Evolutionary conservation across 2,329 filamentous ascomycete species (phyloP), one percentile per base, ranked within the genome.

Genomic region (Trichophyton rubrum): DNA sequence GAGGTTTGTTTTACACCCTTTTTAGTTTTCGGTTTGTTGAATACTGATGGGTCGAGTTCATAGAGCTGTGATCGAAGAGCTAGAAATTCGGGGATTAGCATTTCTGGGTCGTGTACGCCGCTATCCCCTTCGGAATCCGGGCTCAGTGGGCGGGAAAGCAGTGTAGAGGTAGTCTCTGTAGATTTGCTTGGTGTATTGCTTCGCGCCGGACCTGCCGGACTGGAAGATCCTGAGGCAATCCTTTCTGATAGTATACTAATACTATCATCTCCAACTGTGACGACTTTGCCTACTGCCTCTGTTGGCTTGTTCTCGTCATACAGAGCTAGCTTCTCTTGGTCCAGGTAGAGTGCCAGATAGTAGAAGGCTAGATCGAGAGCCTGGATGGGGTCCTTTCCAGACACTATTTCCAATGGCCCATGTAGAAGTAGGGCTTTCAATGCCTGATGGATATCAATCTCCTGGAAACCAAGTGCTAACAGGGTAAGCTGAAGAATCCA

Each of bases 361-460:
- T 96, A 89, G 20, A 99, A 72, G 27, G 88, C 85, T 73, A 96
- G 91, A 63, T 95, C 87, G 40, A 97, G 76, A 8, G 91, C 90
- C 88, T 90, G 95, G 13, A 90, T 81, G 49, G 80, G 80, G 64
- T 90, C 87, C 66, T 84, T 86, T 62, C 76, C 75, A 9, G 62
- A 68, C 22, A 77, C 68, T 2, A 79, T 75, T 60, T 86, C 80
- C 63, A 84, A 85, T 33, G 85, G 80, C 30, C 84, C 84, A 65
- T 87, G 85, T 47, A 85, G 80, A 60, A 91, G 73, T 51, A 90
- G 79, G 68, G 87, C 78, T 65, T 82, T 80, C 62, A 95, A 71
- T 7, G 82, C 85, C 51, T 85, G 78, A 51, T 83, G 78, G 43
- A 90, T 79, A 64, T 82, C 83, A 24, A 80, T 74, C 13, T 80